Evolutionary conservation across 306 rosid genomes (phyloP).

Genomic region (Morella rubra): DNA sequence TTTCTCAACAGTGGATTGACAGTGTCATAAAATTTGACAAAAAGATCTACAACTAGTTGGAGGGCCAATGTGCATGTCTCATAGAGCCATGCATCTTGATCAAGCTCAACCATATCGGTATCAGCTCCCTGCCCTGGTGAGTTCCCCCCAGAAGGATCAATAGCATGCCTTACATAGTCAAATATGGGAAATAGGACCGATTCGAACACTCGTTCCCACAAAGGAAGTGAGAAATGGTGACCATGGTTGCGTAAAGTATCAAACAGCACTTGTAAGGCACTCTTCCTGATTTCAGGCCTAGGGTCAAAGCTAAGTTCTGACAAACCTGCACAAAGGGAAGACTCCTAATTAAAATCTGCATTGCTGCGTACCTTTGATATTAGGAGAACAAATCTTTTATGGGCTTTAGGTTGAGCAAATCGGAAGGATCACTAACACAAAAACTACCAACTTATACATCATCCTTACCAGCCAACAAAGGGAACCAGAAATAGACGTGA

Average conservation of each 20-base stretch:
- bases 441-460: slow-evolving; percentile 26
- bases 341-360: slow-evolving; percentile 17
- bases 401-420: background rate
- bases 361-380: slow-evolving; percentile 17
- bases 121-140: slow-evolving; percentile 53
- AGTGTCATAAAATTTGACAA: slow-evolving; percentile 81
- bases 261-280: slow-evolving; percentile 85
- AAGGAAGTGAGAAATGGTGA: slow-evolving; percentile 84
- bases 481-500: slow-evolving; percentile 97
- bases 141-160: slow-evolving; percentile 84
- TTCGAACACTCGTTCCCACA: slow-evolving; percentile 95
- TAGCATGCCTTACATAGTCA: slow-evolving; percentile 91
- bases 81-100: slow-evolving; percentile 93
- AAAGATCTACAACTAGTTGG: slow-evolving; percentile 92
- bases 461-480: slow-evolving; percentile 84
- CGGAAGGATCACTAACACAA: background rate
- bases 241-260: slow-evolving; percentile 97
- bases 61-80: slow-evolving; percentile 99
- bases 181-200: slow-evolving; percentile 95
- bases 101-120: slow-evolving; percentile 61
- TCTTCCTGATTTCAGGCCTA: slow-evolving; percentile 95
- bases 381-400: background rate
- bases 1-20: slow-evolving; percentile 93
- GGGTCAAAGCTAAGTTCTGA: slow-evolving; percentile 99
- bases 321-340: slow-evolving; percentile 62